phyloP scores from a whole-genome alignment of 345 rosid species.

The Hevea brasiliensis region DNA sequence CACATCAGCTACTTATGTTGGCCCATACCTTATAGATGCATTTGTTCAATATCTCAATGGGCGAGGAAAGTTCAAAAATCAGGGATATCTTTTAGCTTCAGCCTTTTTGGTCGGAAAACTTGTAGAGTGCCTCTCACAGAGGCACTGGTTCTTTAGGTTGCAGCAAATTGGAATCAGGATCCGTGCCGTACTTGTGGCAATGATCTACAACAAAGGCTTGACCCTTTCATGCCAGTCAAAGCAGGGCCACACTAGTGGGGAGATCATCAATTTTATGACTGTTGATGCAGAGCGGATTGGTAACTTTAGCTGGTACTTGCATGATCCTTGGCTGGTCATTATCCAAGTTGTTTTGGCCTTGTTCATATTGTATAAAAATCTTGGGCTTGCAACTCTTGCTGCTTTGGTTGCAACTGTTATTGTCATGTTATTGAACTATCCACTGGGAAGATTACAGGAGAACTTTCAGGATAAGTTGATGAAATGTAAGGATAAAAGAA shows the following conservation, averaged over 20 bases:
- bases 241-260: constrained; percentile 36
- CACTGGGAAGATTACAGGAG: constrained; percentile 57
- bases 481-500: constrained; percentile 34
- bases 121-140: constrained; percentile 29
- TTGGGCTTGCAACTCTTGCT: constrained; percentile 26
- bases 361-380: constrained; percentile 26
- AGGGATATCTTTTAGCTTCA: constrained; percentile 28
- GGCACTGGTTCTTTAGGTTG: constrained; percentile 30
- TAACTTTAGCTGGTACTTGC: constrained; percentile 29
- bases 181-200: constrained; percentile 15
- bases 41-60: constrained; percentile 35
- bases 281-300: constrained; percentile 35
- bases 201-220: constrained; percentile 29
- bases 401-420: background rate
- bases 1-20: constrained; percentile 36
- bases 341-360: constrained; percentile 34
- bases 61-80: constrained; percentile 13
- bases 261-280: constrained; percentile 38
- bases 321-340: constrained; percentile 32
- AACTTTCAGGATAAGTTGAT: constrained; percentile 62
- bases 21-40: constrained; percentile 38
- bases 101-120: constrained; percentile 30
- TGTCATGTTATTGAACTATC: constrained; percentile 33
- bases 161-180: constrained; percentile 27
- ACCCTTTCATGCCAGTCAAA: constrained; percentile 24